A percentile compares a stretch with the other conserved stretches of the same genome.
Conservation (phyloP, 2,329 filamentous ascomycete species). For the Sphaceloma murrayae region DNA sequence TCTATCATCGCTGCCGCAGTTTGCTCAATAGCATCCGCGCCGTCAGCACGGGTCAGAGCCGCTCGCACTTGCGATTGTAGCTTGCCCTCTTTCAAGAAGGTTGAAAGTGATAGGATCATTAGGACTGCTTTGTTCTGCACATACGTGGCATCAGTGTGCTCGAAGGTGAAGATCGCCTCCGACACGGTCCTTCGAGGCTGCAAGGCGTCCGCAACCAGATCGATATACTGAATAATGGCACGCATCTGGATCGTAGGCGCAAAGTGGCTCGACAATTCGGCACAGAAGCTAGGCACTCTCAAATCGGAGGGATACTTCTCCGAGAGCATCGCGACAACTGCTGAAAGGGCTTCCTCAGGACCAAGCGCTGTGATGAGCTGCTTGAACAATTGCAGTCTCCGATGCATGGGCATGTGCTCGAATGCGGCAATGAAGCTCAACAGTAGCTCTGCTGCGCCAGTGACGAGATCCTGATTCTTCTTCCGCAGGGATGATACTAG, state of each 20-base stretch:
- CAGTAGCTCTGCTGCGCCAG: slow-evolving; percentile 79
- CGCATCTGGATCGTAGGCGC: slow-evolving; percentile 62
- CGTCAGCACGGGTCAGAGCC: slow-evolving; percentile 17
- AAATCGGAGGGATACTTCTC: slow-evolving; percentile 76
- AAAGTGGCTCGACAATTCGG: slow-evolving; percentile 64
- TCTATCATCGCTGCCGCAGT: slow-evolving; percentile 32
- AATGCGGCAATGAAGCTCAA: slow-evolving; percentile 93
- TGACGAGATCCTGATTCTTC: slow-evolving; percentile 65
- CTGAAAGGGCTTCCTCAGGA: slow-evolving; percentile 76
- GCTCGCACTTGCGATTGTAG: slow-evolving; percentile 40
- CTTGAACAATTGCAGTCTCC: slow-evolving; percentile 71
- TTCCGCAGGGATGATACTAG: slow-evolving; percentile 76
- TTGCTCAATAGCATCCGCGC: slow-evolving; percentile 26
- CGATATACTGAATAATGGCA: slow-evolving; percentile 64
- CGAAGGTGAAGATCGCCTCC: slow-evolving; percentile 54
- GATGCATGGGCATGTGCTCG: slow-evolving; percentile 85
- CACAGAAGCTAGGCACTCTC: slow-evolving; percentile 63
- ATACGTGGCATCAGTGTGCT: neutral
- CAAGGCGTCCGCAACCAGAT: slow-evolving; percentile 65
- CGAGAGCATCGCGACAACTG: slow-evolving; percentile 78
- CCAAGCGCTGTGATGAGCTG: slow-evolving; percentile 80
- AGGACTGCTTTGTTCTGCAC: neutral
- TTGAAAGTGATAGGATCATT: slow-evolving; percentile 4
- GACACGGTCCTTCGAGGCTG: slow-evolving; percentile 66
- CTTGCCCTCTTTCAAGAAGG: slow-evolving; percentile 8